These are phyloP conservation scores for Pisolithus sp. DNA, from an alignment of 768 basidiomycete species.

Conservation along the genomic window DNA sequence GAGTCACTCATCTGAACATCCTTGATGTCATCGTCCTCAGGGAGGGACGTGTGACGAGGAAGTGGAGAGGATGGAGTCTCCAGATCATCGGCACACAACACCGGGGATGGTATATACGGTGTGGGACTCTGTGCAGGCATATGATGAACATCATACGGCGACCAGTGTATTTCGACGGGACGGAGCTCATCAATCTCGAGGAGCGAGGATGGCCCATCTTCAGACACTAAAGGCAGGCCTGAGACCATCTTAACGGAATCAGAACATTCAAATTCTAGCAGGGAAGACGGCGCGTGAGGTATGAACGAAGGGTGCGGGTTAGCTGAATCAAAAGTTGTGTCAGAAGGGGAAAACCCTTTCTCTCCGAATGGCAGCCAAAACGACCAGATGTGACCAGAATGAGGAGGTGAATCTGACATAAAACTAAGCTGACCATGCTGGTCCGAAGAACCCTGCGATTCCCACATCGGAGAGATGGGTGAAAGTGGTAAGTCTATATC, in stretches of 20 bases:
- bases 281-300: slow-evolving; percentile 10
- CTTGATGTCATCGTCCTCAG: slow-evolving; percentile 25
- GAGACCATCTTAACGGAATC: slow-evolving; percentile 9
- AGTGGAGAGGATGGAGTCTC: slow-evolving; percentile 25
- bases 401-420: slow-evolving; percentile 12
- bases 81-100: slow-evolving; percentile 19
- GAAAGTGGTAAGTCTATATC: slow-evolving; percentile 21
- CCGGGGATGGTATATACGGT: slow-evolving; percentile 12
- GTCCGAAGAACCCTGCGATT: slow-evolving; percentile 6
- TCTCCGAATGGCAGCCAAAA: slow-evolving; percentile 13
- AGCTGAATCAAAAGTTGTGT: slow-evolving; percentile 7
- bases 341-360: neutral
- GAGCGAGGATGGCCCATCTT: slow-evolving; percentile 13
- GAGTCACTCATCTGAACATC: slow-evolving; percentile 16
- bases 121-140: slow-evolving; percentile 7
- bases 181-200: slow-evolving; percentile 17
- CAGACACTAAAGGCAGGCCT: slow-evolving; percentile 12
- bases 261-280: slow-evolving; percentile 19
- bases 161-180: slow-evolving; percentile 21
- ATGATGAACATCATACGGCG: slow-evolving; percentile 11
- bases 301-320: neutral
- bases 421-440: slow-evolving; percentile 9
- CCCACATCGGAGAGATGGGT: slow-evolving; percentile 33
- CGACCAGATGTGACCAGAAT: slow-evolving; percentile 10
- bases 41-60: slow-evolving; percentile 25